Percentiles rank a stretch among this genome's conserved stretches.
These are phyloP conservation scores for Tricholoma terreum DNA, from an alignment of 768 basidiomycete genomes.

Conservation along the genomic window DNA sequence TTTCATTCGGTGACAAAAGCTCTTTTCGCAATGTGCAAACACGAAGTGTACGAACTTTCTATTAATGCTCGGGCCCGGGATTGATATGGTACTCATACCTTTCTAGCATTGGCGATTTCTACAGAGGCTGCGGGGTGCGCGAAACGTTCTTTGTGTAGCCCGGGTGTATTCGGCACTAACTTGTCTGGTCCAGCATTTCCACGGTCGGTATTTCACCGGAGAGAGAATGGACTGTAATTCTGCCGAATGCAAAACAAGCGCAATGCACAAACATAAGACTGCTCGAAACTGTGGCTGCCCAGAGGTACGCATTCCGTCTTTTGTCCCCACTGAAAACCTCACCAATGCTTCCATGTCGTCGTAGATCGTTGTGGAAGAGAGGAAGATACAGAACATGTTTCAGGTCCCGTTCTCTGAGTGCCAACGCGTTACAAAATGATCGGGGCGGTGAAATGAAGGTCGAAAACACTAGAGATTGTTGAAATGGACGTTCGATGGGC, in stretches of 20 bases:
- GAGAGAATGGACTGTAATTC: constrained; percentile 39
- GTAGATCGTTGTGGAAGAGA: constrained; percentile 40
- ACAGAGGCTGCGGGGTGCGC: constrained; percentile 49
- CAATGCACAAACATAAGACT: constrained; percentile 42
- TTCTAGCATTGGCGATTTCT: constrained; percentile 44
- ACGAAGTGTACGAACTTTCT: constrained; percentile 31
- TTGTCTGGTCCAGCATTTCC: constrained; percentile 40
- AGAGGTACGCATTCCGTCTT: constrained; percentile 26
- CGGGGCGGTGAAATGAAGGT: neutral
- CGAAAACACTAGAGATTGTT: neutral
- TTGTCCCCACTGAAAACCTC: neutral
- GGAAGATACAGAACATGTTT: constrained; percentile 47
- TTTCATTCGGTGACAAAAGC: neutral
- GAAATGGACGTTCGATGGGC: constrained; percentile 3
- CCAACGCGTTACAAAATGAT: constrained; percentile 34
- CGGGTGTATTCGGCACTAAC: constrained; percentile 6
- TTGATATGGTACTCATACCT: constrained; percentile 1
- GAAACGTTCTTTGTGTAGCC: neutral
- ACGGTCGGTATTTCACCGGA: constrained; percentile 47
- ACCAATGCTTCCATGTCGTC: neutral
- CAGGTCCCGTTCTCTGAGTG: constrained; percentile 42
- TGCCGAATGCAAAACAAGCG: constrained; percentile 37
- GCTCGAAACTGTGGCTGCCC: constrained; percentile 39
- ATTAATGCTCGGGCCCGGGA: neutral
- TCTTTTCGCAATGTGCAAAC: constrained; percentile 30